Evolutionary conservation across 2,329 filamentous ascomycete species (phyloP).

Genomic region (Alternaria sp.): DNA sequence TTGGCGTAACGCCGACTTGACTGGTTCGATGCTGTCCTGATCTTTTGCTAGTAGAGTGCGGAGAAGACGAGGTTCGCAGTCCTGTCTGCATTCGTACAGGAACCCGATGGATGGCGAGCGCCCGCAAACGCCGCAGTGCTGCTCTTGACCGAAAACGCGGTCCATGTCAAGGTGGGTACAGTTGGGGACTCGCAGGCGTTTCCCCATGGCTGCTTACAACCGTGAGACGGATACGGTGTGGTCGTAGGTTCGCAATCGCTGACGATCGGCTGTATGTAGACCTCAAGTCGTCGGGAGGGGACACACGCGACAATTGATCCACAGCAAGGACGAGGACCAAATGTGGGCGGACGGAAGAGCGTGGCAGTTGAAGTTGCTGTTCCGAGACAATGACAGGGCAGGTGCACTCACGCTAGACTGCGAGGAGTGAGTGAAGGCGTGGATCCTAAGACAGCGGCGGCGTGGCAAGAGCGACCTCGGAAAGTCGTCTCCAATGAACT

Average conservation of each 20-base stretch:
- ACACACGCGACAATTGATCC: neutral
- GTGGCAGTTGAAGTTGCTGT: neutral
- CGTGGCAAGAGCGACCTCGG: neutral
- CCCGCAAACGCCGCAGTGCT: slow-evolving; percentile 66
- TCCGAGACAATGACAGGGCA: neutral
- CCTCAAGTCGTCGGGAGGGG: neutral
- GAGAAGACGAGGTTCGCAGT: slow-evolving; percentile 44
- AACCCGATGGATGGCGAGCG: slow-evolving; percentile 67
- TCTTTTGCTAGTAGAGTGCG: slow-evolving; percentile 3
- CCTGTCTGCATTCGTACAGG: slow-evolving; percentile 76
- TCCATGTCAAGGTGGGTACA: slow-evolving; percentile 76
- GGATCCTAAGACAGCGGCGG: slow-evolving; percentile 8
- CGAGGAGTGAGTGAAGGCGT: neutral
- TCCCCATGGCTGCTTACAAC: too few relatives aligned
- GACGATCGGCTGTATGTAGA: slow-evolving; percentile 6
- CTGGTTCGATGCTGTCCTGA: neutral
- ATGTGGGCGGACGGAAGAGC: neutral
- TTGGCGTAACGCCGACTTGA: slow-evolving; percentile 27
- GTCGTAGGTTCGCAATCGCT: slow-evolving; percentile 14
- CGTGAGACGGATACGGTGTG: neutral
- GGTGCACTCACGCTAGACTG: neutral
- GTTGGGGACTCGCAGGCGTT: slow-evolving; percentile 34
- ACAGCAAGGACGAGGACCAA: neutral
- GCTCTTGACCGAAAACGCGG: slow-evolving; percentile 62
- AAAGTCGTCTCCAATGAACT: neutral